These are phyloP conservation scores for Chrysoporthe deuterocubensis DNA, from an alignment of 2,329 filamentous ascomycete genomes.

Conservation along the genomic window DNA sequence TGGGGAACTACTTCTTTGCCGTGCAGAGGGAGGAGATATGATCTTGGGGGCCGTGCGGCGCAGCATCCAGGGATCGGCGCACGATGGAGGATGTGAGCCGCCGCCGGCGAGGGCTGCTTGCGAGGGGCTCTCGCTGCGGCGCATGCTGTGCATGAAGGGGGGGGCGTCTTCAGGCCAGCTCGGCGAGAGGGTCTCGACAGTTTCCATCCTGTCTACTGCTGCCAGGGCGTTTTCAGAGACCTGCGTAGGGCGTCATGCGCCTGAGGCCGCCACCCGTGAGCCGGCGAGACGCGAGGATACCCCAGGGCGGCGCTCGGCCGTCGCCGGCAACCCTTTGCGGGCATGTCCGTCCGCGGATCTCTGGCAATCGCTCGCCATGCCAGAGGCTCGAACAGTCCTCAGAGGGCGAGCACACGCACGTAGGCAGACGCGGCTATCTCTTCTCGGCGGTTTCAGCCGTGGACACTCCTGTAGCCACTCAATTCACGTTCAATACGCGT, in stretches of 20 bases:
- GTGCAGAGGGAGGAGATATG: constrained; percentile 55
- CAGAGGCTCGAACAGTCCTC: not conserved
- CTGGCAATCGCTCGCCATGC: not conserved
- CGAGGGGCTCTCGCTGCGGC: not conserved
- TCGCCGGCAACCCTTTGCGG: not conserved
- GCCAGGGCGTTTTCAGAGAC: not conserved
- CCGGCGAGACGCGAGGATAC: not conserved
- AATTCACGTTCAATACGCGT: not conserved
- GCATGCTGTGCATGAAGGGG: not conserved
- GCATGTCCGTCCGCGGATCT: not conserved
- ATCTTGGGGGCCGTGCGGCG: not conserved
- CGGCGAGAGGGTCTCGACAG: not conserved
- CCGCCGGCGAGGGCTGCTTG: not conserved
- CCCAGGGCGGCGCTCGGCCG: not conserved
- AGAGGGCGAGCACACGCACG: not conserved
- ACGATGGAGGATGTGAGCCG: not conserved
- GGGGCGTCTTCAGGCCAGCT: not conserved
- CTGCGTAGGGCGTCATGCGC: not conserved
- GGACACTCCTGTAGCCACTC: not conserved
- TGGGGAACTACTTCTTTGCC: constrained; percentile 96
- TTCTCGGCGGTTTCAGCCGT: not conserved
- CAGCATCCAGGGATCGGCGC: not conserved
- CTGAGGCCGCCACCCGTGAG: not conserved
- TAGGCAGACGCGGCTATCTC: not conserved
- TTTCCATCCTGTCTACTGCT: not conserved